Percentiles rank a stretch among this genome's conserved stretches.
These are phyloP conservation scores for Pythium pyrilobum DNA, from an alignment of 352 stramenopile genomes.

Conservation along the genomic window DNA sequence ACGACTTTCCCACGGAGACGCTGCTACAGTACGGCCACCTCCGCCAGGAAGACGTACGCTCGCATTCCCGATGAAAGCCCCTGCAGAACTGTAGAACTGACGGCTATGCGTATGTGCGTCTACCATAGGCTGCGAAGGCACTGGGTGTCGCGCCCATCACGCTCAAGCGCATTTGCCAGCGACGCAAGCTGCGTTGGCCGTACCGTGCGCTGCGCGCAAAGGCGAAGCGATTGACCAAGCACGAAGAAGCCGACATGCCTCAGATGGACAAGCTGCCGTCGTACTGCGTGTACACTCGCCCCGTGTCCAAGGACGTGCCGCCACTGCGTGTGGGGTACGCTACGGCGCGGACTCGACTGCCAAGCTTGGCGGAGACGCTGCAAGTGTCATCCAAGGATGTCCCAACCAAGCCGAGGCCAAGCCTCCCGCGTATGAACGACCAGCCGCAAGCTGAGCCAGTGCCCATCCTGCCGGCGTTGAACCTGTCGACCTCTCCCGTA, in stretches of 20 bases:
- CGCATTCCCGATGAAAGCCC: not conserved
- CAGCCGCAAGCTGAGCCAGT: not conserved
- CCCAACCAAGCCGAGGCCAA: not conserved
- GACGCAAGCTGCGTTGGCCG: conserved; percentile 39
- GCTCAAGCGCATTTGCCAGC: conserved; percentile 57
- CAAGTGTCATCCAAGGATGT: not conserved
- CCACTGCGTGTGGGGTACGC: not conserved
- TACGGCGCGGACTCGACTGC: not conserved
- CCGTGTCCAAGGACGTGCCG: not conserved
- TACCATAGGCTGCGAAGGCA: conserved; percentile 24
- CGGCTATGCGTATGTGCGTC: not conserved
- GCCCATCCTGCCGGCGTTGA: not conserved
- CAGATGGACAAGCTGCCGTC: not conserved
- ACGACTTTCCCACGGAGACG: conserved; percentile 35
- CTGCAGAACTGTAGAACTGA: not conserved
- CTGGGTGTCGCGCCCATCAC: conserved; percentile 50
- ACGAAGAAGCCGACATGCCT: not conserved
- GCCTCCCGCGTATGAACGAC: not conserved
- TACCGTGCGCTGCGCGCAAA: conserved; percentile 18
- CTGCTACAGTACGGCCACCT: conserved; percentile 33
- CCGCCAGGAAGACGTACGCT: conserved; percentile 43
- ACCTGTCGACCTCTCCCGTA: not conserved
- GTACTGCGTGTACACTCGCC: conserved; percentile 1
- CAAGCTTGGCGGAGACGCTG: not conserved
- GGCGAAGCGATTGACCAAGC: not conserved